Evolutionary conservation across 1,139 yeast species (phyloP), one percentile per base, ranked within the genome.

Genomic region (Zhuliangozyma blackwelliae): DNA sequence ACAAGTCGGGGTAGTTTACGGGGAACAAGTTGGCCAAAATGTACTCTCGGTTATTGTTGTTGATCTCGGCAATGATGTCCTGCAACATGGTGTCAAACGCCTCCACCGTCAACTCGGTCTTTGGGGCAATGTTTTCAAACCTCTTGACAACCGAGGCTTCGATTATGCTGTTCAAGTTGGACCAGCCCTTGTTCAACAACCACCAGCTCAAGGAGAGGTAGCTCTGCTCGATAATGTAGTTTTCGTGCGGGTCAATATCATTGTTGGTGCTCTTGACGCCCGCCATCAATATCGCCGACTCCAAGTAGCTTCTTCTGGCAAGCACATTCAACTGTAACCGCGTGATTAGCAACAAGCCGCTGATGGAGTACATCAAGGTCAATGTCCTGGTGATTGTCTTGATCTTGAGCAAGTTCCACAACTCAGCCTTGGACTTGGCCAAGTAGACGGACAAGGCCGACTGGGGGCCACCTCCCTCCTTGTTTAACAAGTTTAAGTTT

Each of bases 191-290:
- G 58, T 92, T 89, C 40, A 92, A 68, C 35, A 92, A 63, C 96
- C 97, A 92, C 97, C 97, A 92, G 48, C 90, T 81, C 45, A 88
- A 76, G 2, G 95, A 84, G 41, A 92, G 69, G 55, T 86, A 92
- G 39, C 89, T 83, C 51, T 92, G 90, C 55, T 88, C 95, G 35
- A 82, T 76, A 28, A 72, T 61, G 48, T 74, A 76, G 37, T 71
- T 73, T 26, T 63, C 62, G 29, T 57, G 53, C 12, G 51, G 55
- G 37, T 49, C 57, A 16, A 51, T 50, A 22, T 45, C 44, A 25
- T 40, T 44, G 32, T 40, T 45, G 7, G 54, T 45, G 26, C 46
- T 43, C 21, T 60, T 64, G 29, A 59, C 65, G 7, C 65, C 63
- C 20, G 94, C 89, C 61, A 84, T 66, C 40, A 75, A 72, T 29